Evolutionary conservation across 495 filamentous ascomycete species (phyloP).

Genomic region (Hypoxylon crocopeplum): DNA sequence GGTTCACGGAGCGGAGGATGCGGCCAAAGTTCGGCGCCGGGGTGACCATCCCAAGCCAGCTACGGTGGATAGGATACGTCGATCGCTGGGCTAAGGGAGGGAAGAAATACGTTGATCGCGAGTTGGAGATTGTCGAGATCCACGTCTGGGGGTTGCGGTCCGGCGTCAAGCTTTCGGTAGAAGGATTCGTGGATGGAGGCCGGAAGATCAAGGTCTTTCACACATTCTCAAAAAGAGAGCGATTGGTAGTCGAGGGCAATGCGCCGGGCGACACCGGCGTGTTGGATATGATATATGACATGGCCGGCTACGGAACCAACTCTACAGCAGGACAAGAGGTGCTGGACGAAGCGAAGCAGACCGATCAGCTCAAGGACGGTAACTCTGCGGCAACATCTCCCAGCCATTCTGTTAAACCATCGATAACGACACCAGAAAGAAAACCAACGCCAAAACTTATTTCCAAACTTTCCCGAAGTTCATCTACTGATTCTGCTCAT

Average conservation of each 20-base stretch:
- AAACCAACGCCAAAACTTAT: conserved; percentile 28
- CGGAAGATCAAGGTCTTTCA: conserved; percentile 86
- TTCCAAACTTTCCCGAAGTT: conserved; percentile 5
- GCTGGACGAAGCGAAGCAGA: conserved; percentile 35
- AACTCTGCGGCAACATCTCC: conserved; percentile 7
- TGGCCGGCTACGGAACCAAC: conserved; percentile 52
- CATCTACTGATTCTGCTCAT: conserved; percentile 9
- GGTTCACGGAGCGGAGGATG: conserved; percentile 91
- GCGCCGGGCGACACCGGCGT: conserved; percentile 54
- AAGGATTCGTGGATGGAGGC: conserved; percentile 86
- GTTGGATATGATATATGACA: conserved; percentile 59
- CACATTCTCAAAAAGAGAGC: conserved; percentile 75
- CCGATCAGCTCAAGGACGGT: conserved; percentile 32
- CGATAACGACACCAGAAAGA: conserved; percentile 27
- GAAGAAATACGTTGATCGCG: conserved; percentile 83
- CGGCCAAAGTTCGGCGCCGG: conserved; percentile 84
- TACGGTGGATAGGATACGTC: conserved; percentile 88
- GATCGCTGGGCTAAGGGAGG: conserved; percentile 76
- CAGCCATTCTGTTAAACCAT: background rate
- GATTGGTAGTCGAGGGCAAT: conserved; percentile 70
- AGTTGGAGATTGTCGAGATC: conserved; percentile 84
- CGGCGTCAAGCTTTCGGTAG: conserved; percentile 85
- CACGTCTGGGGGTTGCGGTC: conserved; percentile 89
- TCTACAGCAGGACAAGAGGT: conserved; percentile 27
- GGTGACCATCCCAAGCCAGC: conserved; percentile 91